Evolutionary conservation across 768 basidiomycete genomes (phyloP), one percentile per base, ranked within the genome.

Genomic region (Tylopilus sp.): DNA sequence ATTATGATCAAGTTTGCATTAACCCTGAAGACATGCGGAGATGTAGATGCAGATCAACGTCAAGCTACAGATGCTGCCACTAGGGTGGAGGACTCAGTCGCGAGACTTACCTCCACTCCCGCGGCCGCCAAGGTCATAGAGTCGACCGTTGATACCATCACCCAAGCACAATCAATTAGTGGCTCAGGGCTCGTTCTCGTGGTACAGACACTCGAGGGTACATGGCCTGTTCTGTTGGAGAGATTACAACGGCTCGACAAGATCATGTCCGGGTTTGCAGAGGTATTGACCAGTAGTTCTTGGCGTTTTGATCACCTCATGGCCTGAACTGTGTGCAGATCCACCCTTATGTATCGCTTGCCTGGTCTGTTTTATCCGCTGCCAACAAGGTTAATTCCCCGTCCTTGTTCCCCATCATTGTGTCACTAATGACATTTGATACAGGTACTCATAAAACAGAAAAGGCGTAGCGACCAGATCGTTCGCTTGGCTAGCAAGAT

Each of bases 281-380:
- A 48, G 46, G 41, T 53, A 43, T 24, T 13, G 42, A 6, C n/a
- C n/a, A n/a, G n/a, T n/a, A n/a, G 6, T 24, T 10, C 5, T 6
- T 8, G 9, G n/a, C 22, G 1, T 53, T 13, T 34, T 14, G 31
- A 28, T 30, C 3, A 12, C 14, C 13, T 24, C 28, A 9, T 3
- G 6, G n/a, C 40, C 48, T 50, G 16, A 50, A 28, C 19, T 17
- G 11, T 4, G 11, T 17, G 12, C 17, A 53, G 55, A 30, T 53
- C n/a, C 51, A 53, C 30, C 55, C 52, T 11, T 53, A 49, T 46
- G 16, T 31, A 3, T 56, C 52, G 3, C 22, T 54, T 9, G 47
- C 44, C 2, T 57, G 42, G 46, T 56, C 29, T 30, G 43, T 45
- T 6, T 33, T 31, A 22, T 45, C 44, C 9, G 44, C 44, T 5